These are phyloP conservation scores for Collybia nuda DNA, from an alignment of 768 basidiomycete genomes.

Conservation along the genomic window DNA sequence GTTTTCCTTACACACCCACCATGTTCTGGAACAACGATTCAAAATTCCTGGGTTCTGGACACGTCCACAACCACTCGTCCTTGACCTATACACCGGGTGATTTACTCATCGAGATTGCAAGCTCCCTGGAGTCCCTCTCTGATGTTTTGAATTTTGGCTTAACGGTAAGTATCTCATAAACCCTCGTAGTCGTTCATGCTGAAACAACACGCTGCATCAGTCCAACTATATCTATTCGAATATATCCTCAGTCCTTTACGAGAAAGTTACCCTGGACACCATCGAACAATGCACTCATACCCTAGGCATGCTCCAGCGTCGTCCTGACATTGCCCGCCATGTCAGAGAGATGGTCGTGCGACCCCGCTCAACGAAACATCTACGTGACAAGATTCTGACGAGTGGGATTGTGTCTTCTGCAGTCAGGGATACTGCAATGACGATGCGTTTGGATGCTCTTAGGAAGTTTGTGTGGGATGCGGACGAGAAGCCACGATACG, in stretches of 20 bases:
- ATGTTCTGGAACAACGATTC: constrained; percentile 11
- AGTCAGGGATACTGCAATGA: constrained; percentile 47
- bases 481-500: constrained; percentile 62
- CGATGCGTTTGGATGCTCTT: constrained; percentile 59
- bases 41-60: not conserved
- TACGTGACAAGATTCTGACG: constrained; percentile 22
- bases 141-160: constrained; percentile 62
- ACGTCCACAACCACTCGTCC: constrained; percentile 1
- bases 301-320: constrained; percentile 58
- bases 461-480: constrained; percentile 71
- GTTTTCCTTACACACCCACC: not conserved
- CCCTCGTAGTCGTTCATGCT: not conserved
- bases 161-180: constrained; percentile 42
- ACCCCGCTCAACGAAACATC: constrained; percentile 29
- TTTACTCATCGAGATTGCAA: constrained; percentile 65
- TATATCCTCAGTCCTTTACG: constrained; percentile 60
- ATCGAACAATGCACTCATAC: constrained; percentile 62
- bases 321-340: constrained; percentile 64
- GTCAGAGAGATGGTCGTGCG: constrained; percentile 57
- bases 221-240: constrained; percentile 51
- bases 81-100: constrained; percentile 46
- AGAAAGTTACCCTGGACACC: constrained; percentile 51
- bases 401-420: constrained; percentile 48
- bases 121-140: constrained; percentile 45
- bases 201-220: constrained; percentile 29